These are phyloP conservation scores for Rhazya stricta DNA, from an alignment of 257 asterid genomes.

Conservation along the genomic window DNA sequence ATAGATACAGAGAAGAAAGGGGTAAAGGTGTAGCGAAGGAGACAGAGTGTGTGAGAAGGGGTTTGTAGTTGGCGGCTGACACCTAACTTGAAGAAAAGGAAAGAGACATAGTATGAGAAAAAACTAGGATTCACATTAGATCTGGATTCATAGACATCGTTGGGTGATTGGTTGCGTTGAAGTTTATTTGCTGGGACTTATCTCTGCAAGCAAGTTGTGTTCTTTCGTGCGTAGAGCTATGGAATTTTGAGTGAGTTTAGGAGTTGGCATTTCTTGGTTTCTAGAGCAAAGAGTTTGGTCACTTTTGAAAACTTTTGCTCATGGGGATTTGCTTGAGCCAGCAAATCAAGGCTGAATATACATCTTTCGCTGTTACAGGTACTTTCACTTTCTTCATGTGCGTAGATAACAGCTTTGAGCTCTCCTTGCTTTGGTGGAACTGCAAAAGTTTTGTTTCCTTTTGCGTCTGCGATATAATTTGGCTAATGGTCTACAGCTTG, in stretches of 20 bases:
- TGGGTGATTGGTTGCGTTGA: constrained; percentile 15
- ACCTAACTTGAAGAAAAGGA: constrained; percentile 8
- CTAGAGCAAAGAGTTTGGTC: constrained; percentile 14
- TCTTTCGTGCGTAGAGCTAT: constrained; percentile 15
- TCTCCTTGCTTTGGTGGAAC: not conserved
- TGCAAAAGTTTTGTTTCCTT: not conserved
- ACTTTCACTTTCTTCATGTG: constrained; percentile 8
- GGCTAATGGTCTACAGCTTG: not conserved
- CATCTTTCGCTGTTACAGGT: constrained; percentile 52
- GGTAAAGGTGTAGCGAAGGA: not conserved
- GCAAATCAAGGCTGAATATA: constrained; percentile 72
- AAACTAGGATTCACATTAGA: constrained; percentile 38
- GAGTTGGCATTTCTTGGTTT: constrained; percentile 21
- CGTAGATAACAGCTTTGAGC: not conserved
- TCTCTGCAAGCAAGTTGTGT: constrained; percentile 8
- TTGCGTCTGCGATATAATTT: not conserved
- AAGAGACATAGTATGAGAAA: constrained; percentile 5
- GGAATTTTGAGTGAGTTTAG: constrained; percentile 26
- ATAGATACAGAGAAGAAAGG: not conserved
- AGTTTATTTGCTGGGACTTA: constrained; percentile 10
- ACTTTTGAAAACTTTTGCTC: constrained; percentile 19
- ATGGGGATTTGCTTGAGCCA: constrained; percentile 93
- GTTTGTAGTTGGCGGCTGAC: constrained; percentile 11
- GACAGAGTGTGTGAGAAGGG: not conserved
- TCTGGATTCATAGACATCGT: constrained; percentile 29